A percentile compares a stretch with the other conserved stretches of the same genome.
These are phyloP conservation scores for Trypanosoma scelopori DNA, from an alignment of 208 protist species.

Conservation along the genomic window DNA sequence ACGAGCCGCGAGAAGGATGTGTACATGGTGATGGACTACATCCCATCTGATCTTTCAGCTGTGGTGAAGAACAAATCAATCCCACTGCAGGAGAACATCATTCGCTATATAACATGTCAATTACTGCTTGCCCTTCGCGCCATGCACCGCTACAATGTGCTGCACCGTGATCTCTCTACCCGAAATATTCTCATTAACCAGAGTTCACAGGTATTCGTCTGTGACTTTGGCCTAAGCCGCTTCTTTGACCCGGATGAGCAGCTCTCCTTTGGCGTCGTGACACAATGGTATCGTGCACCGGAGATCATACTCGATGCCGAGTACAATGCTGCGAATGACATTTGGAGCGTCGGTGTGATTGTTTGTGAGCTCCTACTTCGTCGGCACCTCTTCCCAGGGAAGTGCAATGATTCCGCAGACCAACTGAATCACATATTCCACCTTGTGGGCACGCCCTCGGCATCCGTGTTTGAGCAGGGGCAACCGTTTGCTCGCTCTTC, in stretches of 20 bases:
- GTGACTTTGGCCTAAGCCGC: slow-evolving; percentile 91
- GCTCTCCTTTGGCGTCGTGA: slow-evolving; percentile 90
- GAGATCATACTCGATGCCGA: slow-evolving; percentile 91
- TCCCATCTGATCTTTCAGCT: slow-evolving; percentile 79
- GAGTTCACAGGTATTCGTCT: slow-evolving; percentile 87
- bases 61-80: slow-evolving; percentile 84
- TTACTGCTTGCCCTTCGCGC: slow-evolving; percentile 86
- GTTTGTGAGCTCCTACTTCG: slow-evolving; percentile 91
- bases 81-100: slow-evolving; percentile 68
- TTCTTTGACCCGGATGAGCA: slow-evolving; percentile 93
- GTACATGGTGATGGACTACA: slow-evolving; percentile 91
- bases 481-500: slow-evolving; percentile 87
- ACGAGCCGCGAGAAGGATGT: slow-evolving; percentile 90
- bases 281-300: slow-evolving; percentile 92
- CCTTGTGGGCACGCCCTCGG: slow-evolving; percentile 93
- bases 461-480: slow-evolving; percentile 70
- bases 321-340: slow-evolving; percentile 83
- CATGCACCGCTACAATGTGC: slow-evolving; percentile 78
- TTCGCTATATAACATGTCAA: slow-evolving; percentile 88
- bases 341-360: slow-evolving; percentile 92
- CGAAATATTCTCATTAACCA: slow-evolving; percentile 91
- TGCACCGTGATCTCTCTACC: slow-evolving; percentile 88
- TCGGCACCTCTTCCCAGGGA: slow-evolving; percentile 90
- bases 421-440: slow-evolving; percentile 93
- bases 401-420: slow-evolving; percentile 92